Conservation (phyloP, 768 basidiomycete genomes). For the Lactarius hatsudake region DNA sequence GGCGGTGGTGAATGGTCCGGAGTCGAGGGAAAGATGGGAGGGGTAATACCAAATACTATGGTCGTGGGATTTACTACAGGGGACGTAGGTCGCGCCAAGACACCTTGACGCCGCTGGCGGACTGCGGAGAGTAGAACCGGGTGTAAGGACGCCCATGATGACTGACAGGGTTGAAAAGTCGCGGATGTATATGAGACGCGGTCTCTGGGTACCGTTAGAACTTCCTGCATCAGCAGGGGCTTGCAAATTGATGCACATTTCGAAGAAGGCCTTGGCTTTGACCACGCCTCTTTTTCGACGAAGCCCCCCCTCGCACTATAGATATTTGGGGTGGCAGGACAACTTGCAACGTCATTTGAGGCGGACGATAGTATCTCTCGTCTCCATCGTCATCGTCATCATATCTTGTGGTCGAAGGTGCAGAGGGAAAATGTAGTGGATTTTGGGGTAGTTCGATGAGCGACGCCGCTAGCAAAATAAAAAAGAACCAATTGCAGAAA, state of each 20-base stretch:
- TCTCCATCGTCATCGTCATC: constrained; percentile 48
- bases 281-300: constrained; percentile 24
- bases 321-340: constrained; percentile 35
- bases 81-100: constrained; percentile 56
- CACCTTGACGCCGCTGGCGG: constrained; percentile 67
- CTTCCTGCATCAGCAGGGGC: constrained; percentile 29
- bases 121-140: constrained; percentile 76
- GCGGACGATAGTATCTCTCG: constrained; percentile 32
- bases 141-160: constrained; percentile 76
- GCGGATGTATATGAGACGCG: constrained; percentile 80
- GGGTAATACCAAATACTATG: constrained; percentile 86
- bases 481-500: not conserved
- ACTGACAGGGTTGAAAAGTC: constrained; percentile 75
- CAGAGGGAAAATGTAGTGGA: constrained; percentile 64
- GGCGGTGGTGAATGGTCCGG: constrained; percentile 32
- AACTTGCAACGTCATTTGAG: constrained; percentile 49
- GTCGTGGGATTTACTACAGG: constrained; percentile 67
- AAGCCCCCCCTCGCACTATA: constrained; percentile 25
- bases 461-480: constrained; percentile 53
- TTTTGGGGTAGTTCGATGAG: constrained; percentile 67
- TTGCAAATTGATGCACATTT: constrained; percentile 67
- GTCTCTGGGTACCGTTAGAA: constrained; percentile 36
- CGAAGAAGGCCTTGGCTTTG: constrained; percentile 70
- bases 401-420: constrained; percentile 29
- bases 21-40: constrained; percentile 58